A percentile compares a stretch with the other conserved stretches of the same genome.
Conservation (phyloP, 805 yeast genomes). For the Cyberlindnera euphorbiiphila region DNA sequence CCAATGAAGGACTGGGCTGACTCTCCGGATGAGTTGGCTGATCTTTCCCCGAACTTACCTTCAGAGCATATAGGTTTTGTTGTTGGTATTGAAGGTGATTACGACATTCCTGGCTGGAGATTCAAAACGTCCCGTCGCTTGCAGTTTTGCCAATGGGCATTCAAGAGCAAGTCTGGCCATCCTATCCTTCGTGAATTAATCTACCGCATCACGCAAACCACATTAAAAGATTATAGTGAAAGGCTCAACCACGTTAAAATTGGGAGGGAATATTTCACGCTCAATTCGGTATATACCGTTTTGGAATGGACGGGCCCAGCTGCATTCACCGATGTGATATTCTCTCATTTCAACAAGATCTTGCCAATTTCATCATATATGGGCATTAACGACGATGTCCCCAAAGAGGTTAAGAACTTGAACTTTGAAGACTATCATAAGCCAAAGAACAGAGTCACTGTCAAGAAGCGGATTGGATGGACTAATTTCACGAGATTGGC, state of each 20-base stretch:
- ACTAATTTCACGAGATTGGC: slow-evolving; percentile 17
- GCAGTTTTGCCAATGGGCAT: slow-evolving; percentile 61
- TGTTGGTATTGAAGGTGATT: slow-evolving; percentile 52
- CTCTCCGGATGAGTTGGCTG: slow-evolving; percentile 43
- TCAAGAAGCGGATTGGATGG: slow-evolving; percentile 20
- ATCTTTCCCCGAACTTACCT: slow-evolving; percentile 43
- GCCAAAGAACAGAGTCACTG: slow-evolving; percentile 14
- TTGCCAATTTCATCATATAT: neutral
- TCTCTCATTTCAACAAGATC: slow-evolving; percentile 41
- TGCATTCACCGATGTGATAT: slow-evolving; percentile 45
- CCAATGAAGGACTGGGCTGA: slow-evolving; percentile 54
- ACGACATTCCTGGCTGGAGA: slow-evolving; percentile 51
- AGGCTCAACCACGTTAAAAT: slow-evolving; percentile 29
- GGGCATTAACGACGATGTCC: slow-evolving; percentile 32
- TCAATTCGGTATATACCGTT: slow-evolving; percentile 58
- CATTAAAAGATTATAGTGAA: slow-evolving; percentile 38
- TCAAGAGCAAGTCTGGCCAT: slow-evolving; percentile 61
- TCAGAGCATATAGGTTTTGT: slow-evolving; percentile 43
- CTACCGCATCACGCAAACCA: slow-evolving; percentile 47
- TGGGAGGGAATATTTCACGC: slow-evolving; percentile 33
- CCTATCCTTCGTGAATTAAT: slow-evolving; percentile 57
- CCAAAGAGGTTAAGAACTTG: slow-evolving; percentile 21
- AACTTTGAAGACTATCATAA: slow-evolving; percentile 13
- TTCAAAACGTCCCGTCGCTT: slow-evolving; percentile 48
- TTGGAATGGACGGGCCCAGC: slow-evolving; percentile 56